Conservation (phyloP, 441 rosid genomes). For the Populus tomentosa region DNA sequence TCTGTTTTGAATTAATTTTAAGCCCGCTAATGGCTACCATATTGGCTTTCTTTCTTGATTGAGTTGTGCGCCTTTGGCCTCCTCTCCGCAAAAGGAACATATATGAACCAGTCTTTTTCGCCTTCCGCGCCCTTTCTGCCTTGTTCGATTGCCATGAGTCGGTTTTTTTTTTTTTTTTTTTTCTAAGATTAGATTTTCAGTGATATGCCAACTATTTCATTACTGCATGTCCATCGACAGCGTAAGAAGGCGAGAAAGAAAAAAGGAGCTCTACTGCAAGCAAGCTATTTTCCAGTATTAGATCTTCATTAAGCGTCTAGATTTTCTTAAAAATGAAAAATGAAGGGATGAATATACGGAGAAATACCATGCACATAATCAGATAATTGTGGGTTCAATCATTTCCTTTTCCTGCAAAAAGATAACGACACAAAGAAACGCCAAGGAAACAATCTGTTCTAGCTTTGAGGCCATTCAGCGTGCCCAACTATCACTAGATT, state of each 20-base stretch:
- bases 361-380: neutral
- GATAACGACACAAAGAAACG: neutral
- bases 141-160: neutral
- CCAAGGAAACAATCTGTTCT: neutral
- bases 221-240: neutral
- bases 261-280: neutral
- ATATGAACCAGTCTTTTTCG: neutral
- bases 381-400: neutral
- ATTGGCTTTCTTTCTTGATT: neutral
- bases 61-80: neutral
- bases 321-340: neutral
- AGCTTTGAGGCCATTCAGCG: neutral
- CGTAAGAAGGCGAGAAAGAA: neutral
- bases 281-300: neutral
- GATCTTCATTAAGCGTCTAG: neutral
- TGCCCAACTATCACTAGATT: neutral
- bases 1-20: too few species aligned
- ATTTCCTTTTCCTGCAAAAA: neutral
- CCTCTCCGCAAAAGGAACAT: neutral
- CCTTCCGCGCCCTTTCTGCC: neutral
- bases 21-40: too few species aligned
- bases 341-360: neutral
- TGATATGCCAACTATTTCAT: neutral
- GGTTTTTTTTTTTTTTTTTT: fast-evolving
- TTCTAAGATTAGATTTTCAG: neutral